Base-by-base conservation (phyloP, 2,329 filamentous ascomycete genomes). In the Aspergillus sp. region DNA sequence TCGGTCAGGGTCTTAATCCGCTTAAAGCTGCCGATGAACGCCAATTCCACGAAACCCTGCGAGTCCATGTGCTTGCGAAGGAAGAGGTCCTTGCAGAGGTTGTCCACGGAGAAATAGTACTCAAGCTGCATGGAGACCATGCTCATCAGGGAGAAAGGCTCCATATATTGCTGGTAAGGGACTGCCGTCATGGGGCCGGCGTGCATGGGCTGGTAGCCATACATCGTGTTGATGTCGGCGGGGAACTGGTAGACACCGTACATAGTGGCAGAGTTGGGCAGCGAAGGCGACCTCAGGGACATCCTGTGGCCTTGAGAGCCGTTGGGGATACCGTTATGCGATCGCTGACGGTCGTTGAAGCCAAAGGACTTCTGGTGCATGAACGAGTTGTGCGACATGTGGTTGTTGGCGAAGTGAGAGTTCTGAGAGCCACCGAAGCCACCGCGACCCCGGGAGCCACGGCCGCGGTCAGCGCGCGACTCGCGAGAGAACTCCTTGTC, bases 51-150 rank as follows among this genome's bases (percentile, higher is more conserved):
- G 71, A 93, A 98, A 18, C 95, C 95, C 74, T 98, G 91, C 1
- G 90, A 91, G 73, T 99, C 94, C 95, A 99, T 98, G 68, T 93
- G 88, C 69, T 86, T 88, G 58, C 95, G 89, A 60, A 99, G 82
- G 76, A 87, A 98, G 70, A 91, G 83, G 71, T 99, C 95, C 77
- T 96, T 97, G 83, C 91, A 90, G 53, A 98, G 83, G 73, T 99
- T 99, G 71, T 97, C 91, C 29, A 96, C 85, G 0, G 94, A 98
- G 78, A 99, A 96, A 77, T 99, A 99, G 80, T 97, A 99, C 70
- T 96, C 92, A 80, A 85, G 72, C 70, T 88, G 87, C 67, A 81
- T 84, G 63, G 80, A 83, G 70, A 86, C 85, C 84, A 85, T 84
- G 71, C 75, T 75, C 63, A 85, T 77, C 36, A 87, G 67, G 39